Conservation (phyloP, 2,329 filamentous ascomycete species). For the Colletotrichum sublineola region DNA sequence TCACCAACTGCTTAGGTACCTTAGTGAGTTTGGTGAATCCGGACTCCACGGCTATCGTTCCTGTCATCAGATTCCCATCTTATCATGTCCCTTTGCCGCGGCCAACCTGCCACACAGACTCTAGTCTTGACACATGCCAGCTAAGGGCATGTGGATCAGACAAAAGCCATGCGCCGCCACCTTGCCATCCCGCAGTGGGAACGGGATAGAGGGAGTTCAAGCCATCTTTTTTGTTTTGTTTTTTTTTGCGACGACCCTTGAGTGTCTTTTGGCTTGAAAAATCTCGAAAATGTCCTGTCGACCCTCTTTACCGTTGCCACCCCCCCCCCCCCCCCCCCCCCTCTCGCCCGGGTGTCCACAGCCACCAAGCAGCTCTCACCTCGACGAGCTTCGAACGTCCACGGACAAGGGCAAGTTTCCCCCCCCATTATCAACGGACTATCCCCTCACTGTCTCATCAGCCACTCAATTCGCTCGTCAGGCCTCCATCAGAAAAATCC, state of each 20-base stretch:
- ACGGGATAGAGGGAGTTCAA: neutral
- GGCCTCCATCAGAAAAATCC: constrained; percentile 41
- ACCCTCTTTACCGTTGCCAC: constrained; percentile 21
- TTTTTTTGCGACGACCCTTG: constrained; percentile 8
- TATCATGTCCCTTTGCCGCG: constrained; percentile 27
- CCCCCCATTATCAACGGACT: constrained; percentile 43
- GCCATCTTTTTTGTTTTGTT: neutral
- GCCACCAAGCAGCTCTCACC: constrained; percentile 26
- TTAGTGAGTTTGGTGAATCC: constrained; percentile 5
- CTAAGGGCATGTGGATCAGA: constrained; percentile 21
- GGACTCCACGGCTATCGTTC: constrained; percentile 13
- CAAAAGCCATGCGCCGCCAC: constrained; percentile 14
- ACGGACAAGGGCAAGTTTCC: constrained; percentile 21
- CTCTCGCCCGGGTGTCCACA: constrained; percentile 14
- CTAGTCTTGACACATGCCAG: constrained; percentile 22
- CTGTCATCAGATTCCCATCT: constrained; percentile 27
- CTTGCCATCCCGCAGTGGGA: constrained; percentile 18
- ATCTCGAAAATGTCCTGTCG: neutral
- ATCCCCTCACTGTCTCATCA: constrained; percentile 35
- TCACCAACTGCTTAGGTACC: neutral
- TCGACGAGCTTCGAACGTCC: constrained; percentile 39
- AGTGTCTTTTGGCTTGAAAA: constrained; percentile 1
- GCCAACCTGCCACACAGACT: constrained; percentile 16
- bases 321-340: neutral
- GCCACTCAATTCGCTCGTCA: constrained; percentile 38